A percentile compares a stretch with the other conserved stretches of the same genome.
Evolutionary conservation across 2,329 filamentous ascomycete genomes (phyloP).

Genomic region (Harringtonia lauricola): DNA sequence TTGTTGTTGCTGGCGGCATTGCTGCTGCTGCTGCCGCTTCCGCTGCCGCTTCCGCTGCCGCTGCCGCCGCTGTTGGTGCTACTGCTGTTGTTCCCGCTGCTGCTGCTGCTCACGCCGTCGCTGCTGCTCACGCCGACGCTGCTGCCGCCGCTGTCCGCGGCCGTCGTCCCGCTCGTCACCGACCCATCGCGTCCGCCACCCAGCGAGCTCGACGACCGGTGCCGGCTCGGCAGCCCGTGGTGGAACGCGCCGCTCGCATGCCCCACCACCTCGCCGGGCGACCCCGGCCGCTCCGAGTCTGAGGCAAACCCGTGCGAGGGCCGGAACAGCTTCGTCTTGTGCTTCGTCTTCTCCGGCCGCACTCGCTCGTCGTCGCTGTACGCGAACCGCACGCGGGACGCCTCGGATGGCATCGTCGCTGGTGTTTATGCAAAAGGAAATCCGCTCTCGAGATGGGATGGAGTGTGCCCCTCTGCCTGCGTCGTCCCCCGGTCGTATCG

Average conservation of each 20-base stretch:
- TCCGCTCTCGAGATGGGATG: no score
- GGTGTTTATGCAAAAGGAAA: no score
- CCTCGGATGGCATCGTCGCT: slow-evolving; percentile 32
- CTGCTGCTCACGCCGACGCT: slow-evolving; percentile 10
- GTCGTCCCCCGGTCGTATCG: no score
- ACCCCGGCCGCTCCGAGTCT: slow-evolving; percentile 38
- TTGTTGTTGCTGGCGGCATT: slow-evolving; percentile 3
- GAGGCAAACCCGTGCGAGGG: slow-evolving; percentile 22
- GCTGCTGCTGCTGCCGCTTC: not conserved
- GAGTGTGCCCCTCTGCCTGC: no score
- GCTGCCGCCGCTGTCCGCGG: slow-evolving; percentile 10
- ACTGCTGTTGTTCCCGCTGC: slow-evolving; percentile 5
- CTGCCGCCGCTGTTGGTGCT: slow-evolving; percentile 12
- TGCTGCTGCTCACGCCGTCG: slow-evolving; percentile 3
- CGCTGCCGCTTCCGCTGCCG: slow-evolving; percentile 15
- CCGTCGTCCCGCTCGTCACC: not conserved
- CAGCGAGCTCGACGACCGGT: slow-evolving; percentile 19
- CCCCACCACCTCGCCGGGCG: slow-evolving; percentile 28
- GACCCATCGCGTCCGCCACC: slow-evolving; percentile 3
- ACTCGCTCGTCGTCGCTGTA: slow-evolving; percentile 33
- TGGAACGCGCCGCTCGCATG: slow-evolving; percentile 23
- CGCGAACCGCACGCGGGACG: slow-evolving; percentile 46
- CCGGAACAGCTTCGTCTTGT: slow-evolving; percentile 26
- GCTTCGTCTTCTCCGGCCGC: slow-evolving; percentile 31
- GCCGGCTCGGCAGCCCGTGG: slow-evolving; percentile 28